Percentiles rank a stretch among this genome's conserved stretches.
These are phyloP conservation scores for Cladophialophora bantiana DNA, from an alignment of 2,329 filamentous ascomycete species.

Conservation along the genomic window DNA sequence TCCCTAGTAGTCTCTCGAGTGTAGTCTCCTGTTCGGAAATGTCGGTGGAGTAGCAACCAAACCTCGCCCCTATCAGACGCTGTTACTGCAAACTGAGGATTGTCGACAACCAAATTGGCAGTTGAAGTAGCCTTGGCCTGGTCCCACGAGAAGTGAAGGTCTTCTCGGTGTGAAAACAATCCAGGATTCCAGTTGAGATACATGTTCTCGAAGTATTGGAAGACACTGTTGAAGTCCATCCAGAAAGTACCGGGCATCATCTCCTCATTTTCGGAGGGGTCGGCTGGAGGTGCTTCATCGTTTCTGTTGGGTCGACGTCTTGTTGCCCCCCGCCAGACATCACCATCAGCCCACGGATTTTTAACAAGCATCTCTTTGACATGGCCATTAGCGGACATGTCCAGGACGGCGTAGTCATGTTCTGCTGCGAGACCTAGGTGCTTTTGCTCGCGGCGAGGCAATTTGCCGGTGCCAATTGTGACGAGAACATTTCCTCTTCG, in stretches of 20 bases:
- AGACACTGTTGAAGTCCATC: constrained; percentile 86
- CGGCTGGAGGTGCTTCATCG: constrained; percentile 20
- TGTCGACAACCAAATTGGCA: constrained; percentile 58
- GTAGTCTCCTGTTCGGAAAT: constrained; percentile 76
- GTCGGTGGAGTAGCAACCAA: constrained; percentile 86
- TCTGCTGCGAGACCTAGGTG: constrained; percentile 83
- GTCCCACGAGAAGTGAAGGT: constrained; percentile 89
- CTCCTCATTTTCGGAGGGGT: constrained; percentile 27
- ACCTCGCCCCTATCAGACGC: constrained; percentile 66
- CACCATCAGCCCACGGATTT: constrained; percentile 90
- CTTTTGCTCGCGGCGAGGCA: constrained; percentile 78
- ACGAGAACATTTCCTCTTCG: constrained; percentile 80
- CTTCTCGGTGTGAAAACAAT: constrained; percentile 80
- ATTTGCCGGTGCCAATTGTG: constrained; percentile 86
- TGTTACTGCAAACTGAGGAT: constrained; percentile 66
- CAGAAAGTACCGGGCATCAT: constrained; percentile 79
- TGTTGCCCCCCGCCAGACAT: constrained; percentile 44
- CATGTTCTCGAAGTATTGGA: constrained; percentile 92
- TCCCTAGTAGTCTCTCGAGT: constrained; percentile 57
- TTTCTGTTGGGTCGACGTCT: constrained; percentile 36
- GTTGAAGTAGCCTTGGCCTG: constrained; percentile 50
- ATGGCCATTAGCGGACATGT: constrained; percentile 70
- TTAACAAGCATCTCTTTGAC: constrained; percentile 81
- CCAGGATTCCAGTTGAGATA: constrained; percentile 97
- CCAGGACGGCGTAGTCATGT: constrained; percentile 92